Evolutionary conservation across 257 asterid species (phyloP).

Genomic region (Verbascum thapsus): DNA sequence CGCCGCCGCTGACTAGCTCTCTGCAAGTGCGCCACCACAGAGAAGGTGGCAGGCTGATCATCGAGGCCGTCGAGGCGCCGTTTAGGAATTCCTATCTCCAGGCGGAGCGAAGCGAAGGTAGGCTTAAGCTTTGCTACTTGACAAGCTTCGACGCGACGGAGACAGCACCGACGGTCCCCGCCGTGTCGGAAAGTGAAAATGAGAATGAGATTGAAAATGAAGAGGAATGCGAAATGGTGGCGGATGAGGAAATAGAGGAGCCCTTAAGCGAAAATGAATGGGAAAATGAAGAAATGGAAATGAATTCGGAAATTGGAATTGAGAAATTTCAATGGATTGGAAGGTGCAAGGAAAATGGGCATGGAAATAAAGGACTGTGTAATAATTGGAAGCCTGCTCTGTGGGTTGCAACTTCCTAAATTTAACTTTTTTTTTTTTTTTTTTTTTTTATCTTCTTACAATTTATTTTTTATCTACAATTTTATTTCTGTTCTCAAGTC

Average conservation of each 20-base stretch:
- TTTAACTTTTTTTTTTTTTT: too few relatives aligned
- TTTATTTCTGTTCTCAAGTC: neutral
- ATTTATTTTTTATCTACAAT: too few relatives aligned
- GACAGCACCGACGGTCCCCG: too few relatives aligned
- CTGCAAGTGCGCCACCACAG: conserved; percentile 60
- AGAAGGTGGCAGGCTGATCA: conserved; percentile 69
- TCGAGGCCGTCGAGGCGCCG: conserved; percentile 68
- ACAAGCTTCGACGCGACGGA: conserved; percentile 31
- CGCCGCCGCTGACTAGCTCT: conserved; percentile 82
- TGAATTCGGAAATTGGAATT: conserved; percentile 43
- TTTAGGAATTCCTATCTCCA: conserved; percentile 46
- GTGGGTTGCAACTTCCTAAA: conserved; percentile 38
- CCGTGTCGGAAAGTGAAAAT: too few relatives aligned
- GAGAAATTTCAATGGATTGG: conserved; percentile 45
- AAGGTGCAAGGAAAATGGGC: conserved; percentile 47
- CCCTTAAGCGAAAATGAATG: conserved; percentile 32
- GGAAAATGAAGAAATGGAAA: conserved; percentile 43
- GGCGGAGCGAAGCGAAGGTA: conserved; percentile 77
- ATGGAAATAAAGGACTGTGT: conserved; percentile 35
- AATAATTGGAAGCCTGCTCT: conserved; percentile 41
- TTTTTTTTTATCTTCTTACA: too few relatives aligned
- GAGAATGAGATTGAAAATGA: too few relatives aligned
- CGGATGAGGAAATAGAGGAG: conserved; percentile 35
- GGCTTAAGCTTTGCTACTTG: conserved; percentile 56
- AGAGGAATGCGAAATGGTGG: conserved; percentile 23